A percentile compares a stretch with the other conserved stretches of the same genome.
Evolutionary conservation across 768 basidiomycete genomes (phyloP).

Genomic region (Kwoniella mangroviensis): DNA sequence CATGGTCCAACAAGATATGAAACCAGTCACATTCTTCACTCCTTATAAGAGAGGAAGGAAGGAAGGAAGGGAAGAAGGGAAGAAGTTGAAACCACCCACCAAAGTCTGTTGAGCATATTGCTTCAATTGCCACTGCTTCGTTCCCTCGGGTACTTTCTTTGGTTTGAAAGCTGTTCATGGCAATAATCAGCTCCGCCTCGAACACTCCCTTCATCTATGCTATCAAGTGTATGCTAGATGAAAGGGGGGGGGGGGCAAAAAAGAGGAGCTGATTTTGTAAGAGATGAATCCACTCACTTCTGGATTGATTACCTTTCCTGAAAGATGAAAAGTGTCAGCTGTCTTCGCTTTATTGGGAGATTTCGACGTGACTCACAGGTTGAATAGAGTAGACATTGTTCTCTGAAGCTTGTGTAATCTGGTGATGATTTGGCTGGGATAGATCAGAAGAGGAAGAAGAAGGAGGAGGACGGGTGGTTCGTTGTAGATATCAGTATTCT

Average conservation of each 20-base stretch:
- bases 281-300: slow-evolving; percentile 29
- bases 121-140: slow-evolving; percentile 95
- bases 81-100: slow-evolving; percentile 27
- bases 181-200: slow-evolving; percentile 22
- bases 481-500: neutral
- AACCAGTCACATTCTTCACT: neutral
- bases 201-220: too few species aligned
- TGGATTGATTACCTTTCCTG: slow-evolving; percentile 45
- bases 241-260: too few species aligned
- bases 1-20: too few species aligned
- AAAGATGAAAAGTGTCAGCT: slow-evolving; percentile 12
- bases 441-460: neutral
- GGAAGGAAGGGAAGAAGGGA: too few species aligned
- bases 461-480: neutral
- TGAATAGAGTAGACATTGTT: slow-evolving; percentile 56
- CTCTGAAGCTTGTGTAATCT: neutral
- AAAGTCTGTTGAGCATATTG: slow-evolving; percentile 67
- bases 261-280: neutral
- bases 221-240: too few species aligned
- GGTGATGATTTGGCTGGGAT: neutral
- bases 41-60: neutral
- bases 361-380: too few species aligned
- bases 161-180: slow-evolving; percentile 75
- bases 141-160: slow-evolving; percentile 90
- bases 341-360: too few species aligned